These are phyloP conservation scores for Ogataea zsoltii DNA, from an alignment of 805 yeast genomes.

Conservation along the genomic window DNA sequence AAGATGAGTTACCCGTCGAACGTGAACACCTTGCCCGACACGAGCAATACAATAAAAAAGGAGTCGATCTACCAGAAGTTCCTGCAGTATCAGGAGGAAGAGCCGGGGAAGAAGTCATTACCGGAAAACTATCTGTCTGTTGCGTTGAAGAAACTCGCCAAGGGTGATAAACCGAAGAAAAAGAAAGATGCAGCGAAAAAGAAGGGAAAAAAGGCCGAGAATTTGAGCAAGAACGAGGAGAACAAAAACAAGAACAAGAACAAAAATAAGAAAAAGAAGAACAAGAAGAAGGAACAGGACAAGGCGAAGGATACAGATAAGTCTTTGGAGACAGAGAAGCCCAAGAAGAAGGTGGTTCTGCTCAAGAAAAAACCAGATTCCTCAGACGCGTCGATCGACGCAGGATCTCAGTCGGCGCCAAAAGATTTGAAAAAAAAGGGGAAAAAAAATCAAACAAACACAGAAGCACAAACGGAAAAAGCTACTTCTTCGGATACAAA, in stretches of 20 bases:
- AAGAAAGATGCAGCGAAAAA: constrained; percentile 1
- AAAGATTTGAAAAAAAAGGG: background rate
- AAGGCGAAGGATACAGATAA: background rate
- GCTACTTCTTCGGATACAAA: background rate
- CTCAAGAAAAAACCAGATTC: background rate
- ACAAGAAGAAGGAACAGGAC: background rate
- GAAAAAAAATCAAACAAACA: background rate
- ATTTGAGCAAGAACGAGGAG: constrained; percentile 2
- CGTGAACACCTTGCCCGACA: background rate
- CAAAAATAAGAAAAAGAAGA: background rate
- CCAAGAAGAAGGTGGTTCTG: background rate
- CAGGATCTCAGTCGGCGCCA: constrained; percentile 1
- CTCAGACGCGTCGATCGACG: constrained; percentile 5
- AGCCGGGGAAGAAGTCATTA: background rate
- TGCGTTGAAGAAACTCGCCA: background rate
- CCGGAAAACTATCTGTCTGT: background rate
- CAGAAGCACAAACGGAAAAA: background rate
- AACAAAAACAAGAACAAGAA: background rate
- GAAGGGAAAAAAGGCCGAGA: constrained; percentile 5
- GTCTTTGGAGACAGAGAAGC: no score
- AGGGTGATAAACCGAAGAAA: constrained; percentile 5
- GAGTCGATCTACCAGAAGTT: constrained; percentile 16
- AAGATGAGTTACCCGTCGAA: constrained; percentile 27
- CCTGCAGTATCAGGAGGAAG: constrained; percentile 1
- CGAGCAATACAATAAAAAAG: constrained; percentile 10